phyloP scores from a whole-genome alignment of 768 basidiomycete species.

The Mycena kentingensis region DNA sequence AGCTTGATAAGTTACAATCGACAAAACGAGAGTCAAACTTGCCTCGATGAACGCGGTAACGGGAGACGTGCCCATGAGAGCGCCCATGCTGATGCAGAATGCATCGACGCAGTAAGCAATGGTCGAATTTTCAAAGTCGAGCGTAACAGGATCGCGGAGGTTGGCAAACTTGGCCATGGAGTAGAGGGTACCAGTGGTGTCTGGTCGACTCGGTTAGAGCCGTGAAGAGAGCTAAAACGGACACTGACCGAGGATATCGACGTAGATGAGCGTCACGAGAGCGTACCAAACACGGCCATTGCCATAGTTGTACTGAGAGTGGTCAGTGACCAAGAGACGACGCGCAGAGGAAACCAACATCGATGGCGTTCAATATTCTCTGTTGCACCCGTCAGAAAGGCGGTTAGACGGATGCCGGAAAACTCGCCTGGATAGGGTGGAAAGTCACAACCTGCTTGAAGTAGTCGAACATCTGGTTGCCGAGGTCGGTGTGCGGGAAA shows the following conservation, averaged over 20 bases:
- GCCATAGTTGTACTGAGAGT: slow-evolving; percentile 50
- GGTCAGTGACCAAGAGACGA: not conserved
- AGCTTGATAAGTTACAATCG: too few relatives aligned
- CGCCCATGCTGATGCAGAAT: slow-evolving; percentile 78
- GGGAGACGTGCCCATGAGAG: slow-evolving; percentile 77
- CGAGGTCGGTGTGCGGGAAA: slow-evolving; percentile 72
- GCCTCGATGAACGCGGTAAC: slow-evolving; percentile 86
- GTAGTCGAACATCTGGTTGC: slow-evolving; percentile 75
- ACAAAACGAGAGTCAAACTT: too few relatives aligned
- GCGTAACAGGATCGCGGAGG: slow-evolving; percentile 77
- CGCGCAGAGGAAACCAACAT: slow-evolving; percentile 45
- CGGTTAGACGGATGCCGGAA: too few relatives aligned
- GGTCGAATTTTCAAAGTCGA: slow-evolving; percentile 87
- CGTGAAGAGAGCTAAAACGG: not conserved
- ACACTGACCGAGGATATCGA: slow-evolving; percentile 75
- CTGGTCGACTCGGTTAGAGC: slow-evolving; percentile 29
- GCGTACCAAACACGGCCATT: slow-evolving; percentile 87
- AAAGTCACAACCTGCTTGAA: slow-evolving; percentile 86
- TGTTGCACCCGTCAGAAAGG: too few relatives aligned
- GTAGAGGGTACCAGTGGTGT: slow-evolving; percentile 74
- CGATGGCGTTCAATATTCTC: slow-evolving; percentile 64
- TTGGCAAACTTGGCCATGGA: slow-evolving; percentile 92
- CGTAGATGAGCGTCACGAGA: slow-evolving; percentile 85
- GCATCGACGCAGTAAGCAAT: slow-evolving; percentile 84
- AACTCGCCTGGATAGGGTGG: slow-evolving; percentile 61